Conservation (phyloP, 179 eudicot genomes). For the Spinacia oleracea region DNA sequence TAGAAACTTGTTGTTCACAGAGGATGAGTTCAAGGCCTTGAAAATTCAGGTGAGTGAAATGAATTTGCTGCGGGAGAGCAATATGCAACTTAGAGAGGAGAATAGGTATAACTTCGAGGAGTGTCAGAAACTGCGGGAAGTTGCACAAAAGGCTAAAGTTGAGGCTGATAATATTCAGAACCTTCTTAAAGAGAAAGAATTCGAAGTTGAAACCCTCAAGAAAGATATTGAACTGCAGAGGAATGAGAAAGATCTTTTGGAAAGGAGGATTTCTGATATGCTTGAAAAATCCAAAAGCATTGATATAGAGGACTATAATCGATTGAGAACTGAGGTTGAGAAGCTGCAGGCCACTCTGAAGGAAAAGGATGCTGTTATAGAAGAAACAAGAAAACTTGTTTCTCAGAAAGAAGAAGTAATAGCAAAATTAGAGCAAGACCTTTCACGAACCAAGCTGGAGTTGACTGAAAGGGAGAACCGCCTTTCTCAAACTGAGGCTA, state of each 20-base stretch:
- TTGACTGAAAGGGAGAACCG: constrained; percentile 54
- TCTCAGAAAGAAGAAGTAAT: constrained; percentile 58
- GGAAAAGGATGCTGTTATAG: constrained; percentile 65
- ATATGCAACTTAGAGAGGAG: constrained; percentile 91
- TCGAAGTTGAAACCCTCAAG: constrained; percentile 51
- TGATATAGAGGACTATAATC: constrained; percentile 69
- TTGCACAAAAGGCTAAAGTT: constrained; percentile 44
- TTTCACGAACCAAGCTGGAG: constrained; percentile 54
- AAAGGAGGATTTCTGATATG: constrained; percentile 59
- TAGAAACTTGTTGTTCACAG: constrained; percentile 61
- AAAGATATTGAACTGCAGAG: constrained; percentile 54
- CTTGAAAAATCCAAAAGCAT: constrained; percentile 59
- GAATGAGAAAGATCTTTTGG: constrained; percentile 52
- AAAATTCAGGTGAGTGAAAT: constrained; percentile 88
- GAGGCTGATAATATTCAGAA: constrained; percentile 58
- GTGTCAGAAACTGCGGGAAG: constrained; percentile 83
- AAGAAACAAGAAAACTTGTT: constrained; percentile 49
- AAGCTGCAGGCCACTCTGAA: constrained; percentile 55
- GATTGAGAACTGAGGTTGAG: constrained; percentile 53
- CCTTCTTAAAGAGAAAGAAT: constrained; percentile 51
- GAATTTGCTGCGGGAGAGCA: constrained; percentile 94
- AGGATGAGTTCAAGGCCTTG: constrained; percentile 85
- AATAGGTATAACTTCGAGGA: constrained; percentile 86
- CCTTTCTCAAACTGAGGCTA: constrained; percentile 59
- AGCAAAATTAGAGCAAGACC: constrained; percentile 64